Evolutionary conservation across 139 green algal species (phyloP), one percentile per base, ranked within the genome.

Genomic region (Chlorella sorokiniana): DNA sequence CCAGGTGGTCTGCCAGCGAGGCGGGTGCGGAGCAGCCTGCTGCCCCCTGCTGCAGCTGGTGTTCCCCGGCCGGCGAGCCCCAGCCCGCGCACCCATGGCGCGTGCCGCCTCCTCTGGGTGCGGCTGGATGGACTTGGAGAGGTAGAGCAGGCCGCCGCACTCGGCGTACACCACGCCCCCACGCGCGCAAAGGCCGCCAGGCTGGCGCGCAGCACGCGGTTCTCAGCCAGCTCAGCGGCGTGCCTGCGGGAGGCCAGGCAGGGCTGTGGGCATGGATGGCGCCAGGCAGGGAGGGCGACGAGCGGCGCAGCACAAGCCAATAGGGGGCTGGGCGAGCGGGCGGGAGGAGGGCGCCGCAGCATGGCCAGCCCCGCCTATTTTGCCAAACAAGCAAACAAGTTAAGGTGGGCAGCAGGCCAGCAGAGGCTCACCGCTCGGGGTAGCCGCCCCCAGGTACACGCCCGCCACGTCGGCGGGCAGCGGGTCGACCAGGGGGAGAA

Each of bases 401-500:
- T 44, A 16, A 42, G 11, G 11, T 59, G n/a, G n/a, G n/a, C n/a
- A n/a, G 62, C 31, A 63, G n/a, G 38, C 68, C 69, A 38, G 44
- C n/a, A 11, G 1, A 40, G 6, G 11, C 76, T 29, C 37, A 93
- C 64, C 79, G 61, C 83, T 97, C 92, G 5, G 94, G 92, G 88
- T 94, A 93, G 59, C 90, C 94, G 38, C 94, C 95, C 94, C 94
- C 37, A 99, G 83, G 81, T 98, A 97, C 31, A 99, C 44, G 11
- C 86, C 96, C 6, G 89, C 79, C 27, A 97, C 61, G 20, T 90
- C 88, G 8, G 63, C 44, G 1, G 96, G 96, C 51, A 99, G 86
- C n/a, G 82, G n/a, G 63, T 97, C 94, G n/a, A 85, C 67, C 14
- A 98, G 64, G 0, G 95, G 95, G 96, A 99, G 69, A 98, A 98